These are phyloP conservation scores for Dactylellina drechsleri DNA, from an alignment of 2,329 filamentous ascomycete species.

Conservation along the genomic window DNA sequence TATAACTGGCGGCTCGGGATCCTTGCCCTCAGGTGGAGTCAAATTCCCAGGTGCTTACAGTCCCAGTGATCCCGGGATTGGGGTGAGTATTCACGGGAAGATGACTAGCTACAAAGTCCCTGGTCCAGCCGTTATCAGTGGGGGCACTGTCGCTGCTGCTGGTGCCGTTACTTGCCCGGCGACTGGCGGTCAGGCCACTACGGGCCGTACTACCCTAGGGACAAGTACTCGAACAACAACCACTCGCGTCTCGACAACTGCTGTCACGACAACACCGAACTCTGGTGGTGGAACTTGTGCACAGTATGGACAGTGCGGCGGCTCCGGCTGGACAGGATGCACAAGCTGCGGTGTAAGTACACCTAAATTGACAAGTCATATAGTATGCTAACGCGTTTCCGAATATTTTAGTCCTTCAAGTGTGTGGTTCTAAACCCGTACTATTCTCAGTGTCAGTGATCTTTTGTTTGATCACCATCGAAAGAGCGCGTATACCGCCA, in stretches of 20 bases:
- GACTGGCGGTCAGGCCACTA: constrained; percentile 15
- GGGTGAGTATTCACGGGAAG: constrained; percentile 64
- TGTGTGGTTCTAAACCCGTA: constrained; percentile 43
- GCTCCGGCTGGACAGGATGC: constrained; percentile 40
- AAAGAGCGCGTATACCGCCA: too few relatives aligned
- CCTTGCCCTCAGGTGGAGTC: constrained; percentile 62
- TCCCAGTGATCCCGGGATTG: constrained; percentile 65
- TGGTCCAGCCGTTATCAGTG: constrained; percentile 60
- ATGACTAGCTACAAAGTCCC: constrained; percentile 62
- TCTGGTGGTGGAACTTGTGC: constrained; percentile 19
- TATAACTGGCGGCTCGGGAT: constrained; percentile 64
- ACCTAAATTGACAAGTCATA: not conserved
- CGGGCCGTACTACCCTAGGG: constrained; percentile 15
- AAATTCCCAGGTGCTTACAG: constrained; percentile 66
- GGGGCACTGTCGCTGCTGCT: constrained; percentile 26
- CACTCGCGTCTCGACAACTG: not conserved
- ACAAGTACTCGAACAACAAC: constrained; percentile 14
- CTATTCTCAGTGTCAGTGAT: constrained; percentile 44
- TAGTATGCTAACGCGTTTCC: not conserved
- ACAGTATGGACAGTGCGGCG: constrained; percentile 37
- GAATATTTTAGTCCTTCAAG: constrained; percentile 22
- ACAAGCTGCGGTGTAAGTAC: constrained; percentile 46
- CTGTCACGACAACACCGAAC: not conserved
- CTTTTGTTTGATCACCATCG: too few relatives aligned
- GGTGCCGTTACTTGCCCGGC: constrained; percentile 34